Evolutionary conservation across 352 stramenopile species (phyloP), one percentile per base, ranked within the genome.

Genomic region (Pythium phragmitis): DNA sequence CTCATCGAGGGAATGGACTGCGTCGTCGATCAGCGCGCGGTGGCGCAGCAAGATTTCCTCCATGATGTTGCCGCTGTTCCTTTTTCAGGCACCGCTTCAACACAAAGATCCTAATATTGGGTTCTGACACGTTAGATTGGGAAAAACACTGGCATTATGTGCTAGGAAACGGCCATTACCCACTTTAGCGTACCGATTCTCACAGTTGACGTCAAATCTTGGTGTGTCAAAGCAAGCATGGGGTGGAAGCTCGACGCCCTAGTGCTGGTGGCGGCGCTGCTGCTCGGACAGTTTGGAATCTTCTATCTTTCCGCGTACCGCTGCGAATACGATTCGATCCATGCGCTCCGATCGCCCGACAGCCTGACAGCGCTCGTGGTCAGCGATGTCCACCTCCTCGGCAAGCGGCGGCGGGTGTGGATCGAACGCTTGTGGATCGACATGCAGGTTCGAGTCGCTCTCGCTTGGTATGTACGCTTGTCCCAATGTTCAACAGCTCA

Each of bases 381-480:
- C 54, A 84, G 76, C 67, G 85, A 94, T 65, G 72, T 92, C 5
- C 85, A 94, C 60, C 42, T 94, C 42, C 70, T 94, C 17, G 85
- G 85, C 58, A 87, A 90, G 45, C 71, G 85, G 4, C 70, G 81
- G 5, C 81, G 85, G 16, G 74, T 68, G 17, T 73, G 63, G 56
- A 63, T 87, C 26, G 80, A 91, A 64, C 79, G 81, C 30, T 36
- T 75, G 6, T 94, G 85, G 85, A 79, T 88, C 46, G 85, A 94
- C 63, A 89, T 74, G 81, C 85, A 94, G 48, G 74, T 79, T 23
- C 17, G 13, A 46, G 17, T 7, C 17, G 13, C 39, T 46, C 39
- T 46, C 13, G 14, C 26, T 30, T 42, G 11, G 37, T 42, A 46
- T 46, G 16, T 46, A 14, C 34, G 34, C 34, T 9, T 9, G 3